A percentile compares a stretch with the other conserved stretches of the same genome.
These are phyloP conservation scores for Phytophthora sojae DNA, from an alignment of 352 stramenopile species.

Conservation along the genomic window DNA sequence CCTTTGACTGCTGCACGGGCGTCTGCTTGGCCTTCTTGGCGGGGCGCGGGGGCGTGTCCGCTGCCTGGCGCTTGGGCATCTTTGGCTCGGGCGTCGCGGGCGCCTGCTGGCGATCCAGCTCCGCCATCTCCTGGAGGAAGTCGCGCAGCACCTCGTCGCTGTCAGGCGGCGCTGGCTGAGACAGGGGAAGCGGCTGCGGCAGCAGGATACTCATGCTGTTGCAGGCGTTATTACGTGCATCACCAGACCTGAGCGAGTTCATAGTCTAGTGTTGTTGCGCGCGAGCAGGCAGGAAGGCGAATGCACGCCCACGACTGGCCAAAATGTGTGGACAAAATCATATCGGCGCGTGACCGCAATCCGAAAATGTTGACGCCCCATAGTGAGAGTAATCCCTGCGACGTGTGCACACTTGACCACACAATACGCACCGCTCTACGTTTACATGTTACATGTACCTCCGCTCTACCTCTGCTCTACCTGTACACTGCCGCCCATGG, in stretches of 20 bases:
- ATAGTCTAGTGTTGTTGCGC: background rate
- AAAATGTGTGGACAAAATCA: conserved; percentile 18
- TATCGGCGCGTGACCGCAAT: conserved; percentile 5
- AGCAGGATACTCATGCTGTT: conserved; percentile 5
- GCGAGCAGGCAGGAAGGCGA: conserved; percentile 11
- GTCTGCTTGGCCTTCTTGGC: background rate
- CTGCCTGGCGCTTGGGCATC: background rate
- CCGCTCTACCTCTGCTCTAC: background rate
- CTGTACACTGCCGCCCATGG: too few species aligned
- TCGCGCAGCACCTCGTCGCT: conserved; percentile 25
- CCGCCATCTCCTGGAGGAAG: conserved; percentile 49
- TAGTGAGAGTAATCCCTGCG: conserved; percentile 17
- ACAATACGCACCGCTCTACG: too few species aligned
- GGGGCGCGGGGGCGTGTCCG: background rate
- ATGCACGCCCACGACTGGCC: conserved; percentile 17
- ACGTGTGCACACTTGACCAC: background rate
- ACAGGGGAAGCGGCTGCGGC: conserved; percentile 16
- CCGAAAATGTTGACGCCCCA: conserved; percentile 4
- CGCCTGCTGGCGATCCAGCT: conserved; percentile 43
- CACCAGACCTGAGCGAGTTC: background rate
- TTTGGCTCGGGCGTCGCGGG: conserved; percentile 11
- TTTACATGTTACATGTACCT: too few species aligned
- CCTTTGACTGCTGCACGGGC: background rate
- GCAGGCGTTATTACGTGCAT: background rate
- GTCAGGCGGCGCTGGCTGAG: conserved; percentile 16